Evolutionary conservation across 768 basidiomycete genomes (phyloP).

Genomic region (Cyathus striatus): DNA sequence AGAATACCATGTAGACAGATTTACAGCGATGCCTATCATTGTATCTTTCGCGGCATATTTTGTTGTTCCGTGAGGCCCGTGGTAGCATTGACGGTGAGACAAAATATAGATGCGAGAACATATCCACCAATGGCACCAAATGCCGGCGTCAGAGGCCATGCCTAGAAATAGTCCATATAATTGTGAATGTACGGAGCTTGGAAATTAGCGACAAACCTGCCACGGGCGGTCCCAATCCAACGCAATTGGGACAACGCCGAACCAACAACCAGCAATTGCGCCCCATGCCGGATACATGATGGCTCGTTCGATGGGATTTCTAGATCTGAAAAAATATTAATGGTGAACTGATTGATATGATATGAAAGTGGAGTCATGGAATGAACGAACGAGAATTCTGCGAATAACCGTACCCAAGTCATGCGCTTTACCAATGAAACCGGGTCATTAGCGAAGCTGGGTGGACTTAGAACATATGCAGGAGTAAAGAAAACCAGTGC

Average conservation of each 20-base stretch:
- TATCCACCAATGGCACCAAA: constrained; percentile 70
- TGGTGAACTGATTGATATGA: constrained; percentile 4
- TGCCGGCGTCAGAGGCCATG: constrained; percentile 80
- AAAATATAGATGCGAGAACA: constrained; percentile 50
- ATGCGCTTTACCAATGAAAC: constrained; percentile 49
- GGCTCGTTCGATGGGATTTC: constrained; percentile 68
- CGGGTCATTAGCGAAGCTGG: constrained; percentile 38
- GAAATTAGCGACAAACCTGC: constrained; percentile 60
- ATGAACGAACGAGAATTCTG: constrained; percentile 68
- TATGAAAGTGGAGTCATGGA: no score
- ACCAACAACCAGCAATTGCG: constrained; percentile 71
- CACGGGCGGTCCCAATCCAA: constrained; percentile 97
- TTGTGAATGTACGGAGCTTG: background rate
- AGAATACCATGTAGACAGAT: no score
- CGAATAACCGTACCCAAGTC: constrained; percentile 78
- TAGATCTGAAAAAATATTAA: constrained; percentile 30
- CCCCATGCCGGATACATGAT: constrained; percentile 78
- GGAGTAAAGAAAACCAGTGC: constrained; percentile 63
- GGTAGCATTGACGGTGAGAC: constrained; percentile 40
- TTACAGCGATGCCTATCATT: no score
- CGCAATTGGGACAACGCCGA: constrained; percentile 78
- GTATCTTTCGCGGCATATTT: no score
- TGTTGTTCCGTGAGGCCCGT: constrained; percentile 34
- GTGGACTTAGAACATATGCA: constrained; percentile 63
- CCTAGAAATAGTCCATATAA: constrained; percentile 34